Percentiles rank a stretch among this genome's conserved stretches.
Evolutionary conservation across 805 yeast genomes (phyloP).

Genomic region (Dipodascopsis uninucleata): DNA sequence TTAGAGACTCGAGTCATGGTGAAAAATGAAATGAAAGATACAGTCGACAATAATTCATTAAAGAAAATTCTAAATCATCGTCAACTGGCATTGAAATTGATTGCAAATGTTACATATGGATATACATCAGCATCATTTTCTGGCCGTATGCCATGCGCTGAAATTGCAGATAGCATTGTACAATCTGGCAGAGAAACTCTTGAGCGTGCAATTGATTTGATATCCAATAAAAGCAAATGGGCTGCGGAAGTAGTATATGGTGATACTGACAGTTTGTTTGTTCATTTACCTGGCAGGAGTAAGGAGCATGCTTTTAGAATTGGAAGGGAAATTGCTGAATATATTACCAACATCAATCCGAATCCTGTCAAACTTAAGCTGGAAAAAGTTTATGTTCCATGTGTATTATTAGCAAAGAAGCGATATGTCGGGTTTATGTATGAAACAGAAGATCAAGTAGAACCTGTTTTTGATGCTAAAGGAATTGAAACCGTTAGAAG

Average conservation of each 20-base stretch:
- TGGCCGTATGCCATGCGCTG: slow-evolving; percentile 96
- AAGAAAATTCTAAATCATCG: slow-evolving; percentile 62
- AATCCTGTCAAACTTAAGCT: slow-evolving; percentile 79
- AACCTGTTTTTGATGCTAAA: slow-evolving; percentile 84
- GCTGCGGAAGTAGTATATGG: slow-evolving; percentile 95
- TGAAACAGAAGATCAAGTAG: slow-evolving; percentile 52
- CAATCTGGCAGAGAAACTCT: slow-evolving; percentile 84
- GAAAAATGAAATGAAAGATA: slow-evolving; percentile 62
- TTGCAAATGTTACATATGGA: slow-evolving; percentile 95
- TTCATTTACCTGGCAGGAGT: slow-evolving; percentile 79
- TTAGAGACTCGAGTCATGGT: slow-evolving; percentile 75
- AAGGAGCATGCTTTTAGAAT: slow-evolving; percentile 70
- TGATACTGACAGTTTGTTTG: slow-evolving; percentile 92
- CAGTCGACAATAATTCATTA: slow-evolving; percentile 32
- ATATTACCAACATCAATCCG: slow-evolving; percentile 65
- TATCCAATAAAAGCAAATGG: slow-evolving; percentile 59
- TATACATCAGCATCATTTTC: slow-evolving; percentile 92
- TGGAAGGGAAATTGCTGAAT: slow-evolving; percentile 66
- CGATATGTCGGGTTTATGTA: slow-evolving; percentile 85
- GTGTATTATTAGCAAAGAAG: slow-evolving; percentile 77
- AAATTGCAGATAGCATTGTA: slow-evolving; percentile 91
- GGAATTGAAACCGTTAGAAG: slow-evolving; percentile 94
- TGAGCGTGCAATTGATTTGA: slow-evolving; percentile 55
- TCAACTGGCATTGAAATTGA: slow-evolving; percentile 81
- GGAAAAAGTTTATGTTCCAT: slow-evolving; percentile 90